Evolutionary conservation across 352 stramenopile genomes (phyloP).

Genomic region (Thalassiosira hispida): DNA sequence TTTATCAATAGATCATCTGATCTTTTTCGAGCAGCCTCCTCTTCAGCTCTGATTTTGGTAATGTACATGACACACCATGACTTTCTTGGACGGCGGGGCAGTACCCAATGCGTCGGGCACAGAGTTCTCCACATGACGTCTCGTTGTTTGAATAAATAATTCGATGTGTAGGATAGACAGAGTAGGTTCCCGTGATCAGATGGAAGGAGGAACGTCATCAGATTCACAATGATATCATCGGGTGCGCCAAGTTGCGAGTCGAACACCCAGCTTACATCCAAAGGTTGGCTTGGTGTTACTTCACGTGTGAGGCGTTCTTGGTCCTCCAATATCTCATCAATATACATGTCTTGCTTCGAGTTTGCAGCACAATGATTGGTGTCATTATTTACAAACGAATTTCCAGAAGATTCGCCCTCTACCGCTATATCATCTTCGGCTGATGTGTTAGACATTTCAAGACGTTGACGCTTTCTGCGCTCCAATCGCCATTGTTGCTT

Average conservation of each 20-base stretch:
- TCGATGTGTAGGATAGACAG: constrained; percentile 55
- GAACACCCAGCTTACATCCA: constrained; percentile 76
- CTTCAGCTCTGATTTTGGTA: constrained; percentile 58
- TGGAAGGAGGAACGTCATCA: constrained; percentile 60
- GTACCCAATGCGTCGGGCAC: constrained; percentile 71
- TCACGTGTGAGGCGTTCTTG: constrained; percentile 30
- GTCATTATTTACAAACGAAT: constrained; percentile 12
- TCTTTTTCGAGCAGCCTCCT: constrained; percentile 56
- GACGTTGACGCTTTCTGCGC: constrained; percentile 62
- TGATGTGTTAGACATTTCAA: too few relatives aligned
- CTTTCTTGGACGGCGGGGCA: constrained; percentile 74
- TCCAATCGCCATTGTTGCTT: constrained; percentile 73
- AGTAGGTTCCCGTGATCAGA: constrained; percentile 67
- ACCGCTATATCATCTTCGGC: too few relatives aligned
- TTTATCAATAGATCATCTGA: constrained; percentile 74
- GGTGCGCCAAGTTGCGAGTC: constrained; percentile 57
- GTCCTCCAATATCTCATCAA: constrained; percentile 78
- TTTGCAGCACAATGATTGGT: constrained; percentile 5
- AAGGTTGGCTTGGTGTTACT: constrained; percentile 26
- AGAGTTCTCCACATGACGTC: constrained; percentile 68
- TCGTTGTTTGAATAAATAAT: constrained; percentile 57
- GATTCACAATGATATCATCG: constrained; percentile 73
- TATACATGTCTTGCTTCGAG: constrained; percentile 41
- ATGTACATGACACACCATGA: constrained; percentile 78
- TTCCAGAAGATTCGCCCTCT: neutral